phyloP scores from a whole-genome alignment of 2,329 filamentous ascomycete species.

The Nothophoma quercina region DNA sequence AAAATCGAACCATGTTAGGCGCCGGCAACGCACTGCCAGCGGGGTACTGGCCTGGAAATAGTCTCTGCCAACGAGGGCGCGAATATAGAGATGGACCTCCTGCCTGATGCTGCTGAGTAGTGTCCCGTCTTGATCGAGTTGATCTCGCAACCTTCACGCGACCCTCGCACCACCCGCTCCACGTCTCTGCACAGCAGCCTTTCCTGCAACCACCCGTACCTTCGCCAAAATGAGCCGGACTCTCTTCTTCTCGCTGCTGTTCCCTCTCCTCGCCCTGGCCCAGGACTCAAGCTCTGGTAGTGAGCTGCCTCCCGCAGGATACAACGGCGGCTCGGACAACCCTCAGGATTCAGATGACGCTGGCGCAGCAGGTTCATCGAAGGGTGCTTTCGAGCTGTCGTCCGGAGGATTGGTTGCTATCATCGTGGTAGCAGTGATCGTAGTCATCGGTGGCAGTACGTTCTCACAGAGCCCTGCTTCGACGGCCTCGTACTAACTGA shows the following conservation, averaged over 20 bases:
- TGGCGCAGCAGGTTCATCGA: slow-evolving; percentile 71
- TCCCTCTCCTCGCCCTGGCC: slow-evolving; percentile 40
- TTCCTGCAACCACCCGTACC: slow-evolving; percentile 17
- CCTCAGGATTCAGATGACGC: slow-evolving; percentile 51
- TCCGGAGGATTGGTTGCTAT: slow-evolving; percentile 76
- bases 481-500: slow-evolving; percentile 18
- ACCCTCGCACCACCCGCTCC: slow-evolving; percentile 36
- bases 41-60: slow-evolving; percentile 41
- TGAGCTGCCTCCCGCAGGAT: slow-evolving; percentile 37
- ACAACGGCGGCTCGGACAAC: slow-evolving; percentile 50
- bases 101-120: slow-evolving; percentile 33
- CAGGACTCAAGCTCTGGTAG: slow-evolving; percentile 31
- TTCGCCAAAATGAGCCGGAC: slow-evolving; percentile 37
- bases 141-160: slow-evolving; percentile 41
- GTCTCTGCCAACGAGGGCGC: slow-evolving; percentile 23
- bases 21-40: slow-evolving; percentile 31
- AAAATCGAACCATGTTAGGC: slow-evolving; percentile 43
- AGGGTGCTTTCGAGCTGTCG: slow-evolving; percentile 69
- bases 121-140: slow-evolving; percentile 31
- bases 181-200: slow-evolving; percentile 23
- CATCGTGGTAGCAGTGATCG: slow-evolving; percentile 73
- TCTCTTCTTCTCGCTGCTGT: slow-evolving; percentile 33
- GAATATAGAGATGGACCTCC: slow-evolving; percentile 47
- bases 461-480: slow-evolving; percentile 1
- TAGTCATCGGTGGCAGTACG: slow-evolving; percentile 71